Percentiles rank a stretch among this genome's conserved stretches.
Evolutionary conservation across 805 yeast genomes (phyloP).

Genomic region (Saccharomycopsis sp.): DNA sequence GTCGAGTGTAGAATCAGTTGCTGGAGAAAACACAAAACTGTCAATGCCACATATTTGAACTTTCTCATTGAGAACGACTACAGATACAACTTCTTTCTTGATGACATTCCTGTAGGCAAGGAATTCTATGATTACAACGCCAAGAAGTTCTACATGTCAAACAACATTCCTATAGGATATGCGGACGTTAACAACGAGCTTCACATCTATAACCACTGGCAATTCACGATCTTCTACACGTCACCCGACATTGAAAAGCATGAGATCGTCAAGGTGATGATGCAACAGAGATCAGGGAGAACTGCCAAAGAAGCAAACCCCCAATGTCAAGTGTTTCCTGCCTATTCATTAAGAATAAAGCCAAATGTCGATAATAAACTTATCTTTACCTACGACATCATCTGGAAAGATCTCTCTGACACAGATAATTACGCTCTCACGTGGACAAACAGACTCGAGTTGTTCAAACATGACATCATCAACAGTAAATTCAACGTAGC

Average conservation of each 20-base stretch:
- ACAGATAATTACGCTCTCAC: slow-evolving; percentile 13
- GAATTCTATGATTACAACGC: slow-evolving; percentile 28
- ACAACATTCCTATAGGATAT: slow-evolving; percentile 29
- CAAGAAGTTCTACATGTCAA: slow-evolving; percentile 25
- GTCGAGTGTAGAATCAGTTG: slow-evolving; percentile 11
- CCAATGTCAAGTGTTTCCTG: slow-evolving; percentile 25
- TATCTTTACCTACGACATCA: slow-evolving; percentile 26
- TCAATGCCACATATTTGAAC: slow-evolving; percentile 26
- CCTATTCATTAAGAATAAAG: slow-evolving; percentile 23
- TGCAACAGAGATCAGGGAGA: slow-evolving; percentile 25
- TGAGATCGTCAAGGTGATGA: slow-evolving; percentile 26
- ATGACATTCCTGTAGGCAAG: slow-evolving; percentile 29
- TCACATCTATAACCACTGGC: slow-evolving; percentile 29
- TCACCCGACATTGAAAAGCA: slow-evolving; percentile 22
- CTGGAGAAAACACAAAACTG: slow-evolving; percentile 14
- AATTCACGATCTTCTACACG: slow-evolving; percentile 26
- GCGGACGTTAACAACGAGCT: slow-evolving; percentile 27
- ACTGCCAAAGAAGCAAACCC: slow-evolving; percentile 25
- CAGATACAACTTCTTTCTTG: slow-evolving; percentile 27
- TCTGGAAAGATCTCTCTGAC: slow-evolving; percentile 26
- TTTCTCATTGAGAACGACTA: slow-evolving; percentile 27
- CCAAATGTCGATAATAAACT: slow-evolving; percentile 27
- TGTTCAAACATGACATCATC: slow-evolving; percentile 26
- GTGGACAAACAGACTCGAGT: slow-evolving; percentile 20
- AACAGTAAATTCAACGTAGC: slow-evolving; percentile 21